Evolutionary conservation across 306 rosid species (phyloP).

Genomic region (Trifolium dubium): DNA sequence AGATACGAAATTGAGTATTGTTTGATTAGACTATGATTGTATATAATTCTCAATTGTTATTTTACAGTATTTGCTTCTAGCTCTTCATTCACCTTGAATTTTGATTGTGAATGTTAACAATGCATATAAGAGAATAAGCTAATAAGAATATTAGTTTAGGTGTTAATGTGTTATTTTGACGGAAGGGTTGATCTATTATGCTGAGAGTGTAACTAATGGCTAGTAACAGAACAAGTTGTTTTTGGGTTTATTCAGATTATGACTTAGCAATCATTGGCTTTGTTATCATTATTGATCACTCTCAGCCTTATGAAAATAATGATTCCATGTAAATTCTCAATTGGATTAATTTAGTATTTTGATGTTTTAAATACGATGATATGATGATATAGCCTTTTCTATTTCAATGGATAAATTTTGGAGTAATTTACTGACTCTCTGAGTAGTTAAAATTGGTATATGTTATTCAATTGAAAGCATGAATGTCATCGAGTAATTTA

Average conservation of each 20-base stretch:
- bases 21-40: slow-evolving; percentile 32
- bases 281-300: not conserved
- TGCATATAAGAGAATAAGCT: slow-evolving; percentile 9
- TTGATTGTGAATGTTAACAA: slow-evolving; percentile 4
- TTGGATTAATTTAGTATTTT: not conserved
- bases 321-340: not conserved
- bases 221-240: not conserved
- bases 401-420: not conserved
- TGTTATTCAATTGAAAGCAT: not conserved
- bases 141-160: not conserved
- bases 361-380: no score
- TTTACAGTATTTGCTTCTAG: not conserved
- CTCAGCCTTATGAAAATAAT: not conserved
- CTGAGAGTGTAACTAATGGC: not conserved
- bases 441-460: not conserved
- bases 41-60: slow-evolving; percentile 28
- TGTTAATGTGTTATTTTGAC: not conserved
- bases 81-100: not conserved
- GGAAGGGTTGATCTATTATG: not conserved
- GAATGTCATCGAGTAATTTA: not conserved
- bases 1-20: slow-evolving; percentile 29
- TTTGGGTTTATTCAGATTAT: slow-evolving; percentile 12
- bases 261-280: not conserved
- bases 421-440: not conserved
- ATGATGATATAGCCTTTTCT: not conserved